Evolutionary conservation across 73 alveolate species (phyloP), one percentile per base, ranked within the genome.

Genomic region (Tetrahymena malaccensis): DNA sequence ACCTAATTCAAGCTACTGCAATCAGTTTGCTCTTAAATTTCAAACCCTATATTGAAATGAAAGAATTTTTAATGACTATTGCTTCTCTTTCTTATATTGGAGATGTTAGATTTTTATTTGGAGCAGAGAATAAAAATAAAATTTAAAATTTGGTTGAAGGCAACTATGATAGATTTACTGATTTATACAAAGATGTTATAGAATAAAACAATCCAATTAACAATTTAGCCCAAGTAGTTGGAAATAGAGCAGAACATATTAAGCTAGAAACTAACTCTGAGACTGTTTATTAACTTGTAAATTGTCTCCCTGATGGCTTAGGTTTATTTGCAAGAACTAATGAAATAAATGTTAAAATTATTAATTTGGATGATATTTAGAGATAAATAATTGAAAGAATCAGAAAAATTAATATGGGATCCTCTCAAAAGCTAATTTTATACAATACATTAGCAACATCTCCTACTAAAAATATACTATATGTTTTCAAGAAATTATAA

Each of bases 61-160:
- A 85, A 22, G 95, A 95, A 35, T 95, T 95, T 34, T 93, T 95
- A n/a, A 56, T 50, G 43, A 89, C 58, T 85, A 34, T 85, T 27
- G 58, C 94, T 1, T 84, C 95, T 34, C 85, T 95, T 85, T 95
- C 97, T 19, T 95, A 95, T 89, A 31, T 70, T 50, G 97, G 97
- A 4, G 97, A 89, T 56, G 84, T 95, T 31, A 85, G 97, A 95
- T 95, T 95, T 85, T 55, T 43, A 16, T 34, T 95, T 37, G 97
- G 95, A 44, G 97, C 95, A 16, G 97, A 95, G 35, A 95, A 89
- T 27, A 22, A 50, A 44, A 95, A 95, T 34, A 95, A 95, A 56
- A 94, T 95, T 19, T 35, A 84, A 11, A 95, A 95, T 35, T 85
- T 95, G n/a, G 95, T 95, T 7, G 85, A 95, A 34, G 97, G 97